Conservation (phyloP, 192 early-diverging fungal species). For the Coemansia sp. region DNA sequence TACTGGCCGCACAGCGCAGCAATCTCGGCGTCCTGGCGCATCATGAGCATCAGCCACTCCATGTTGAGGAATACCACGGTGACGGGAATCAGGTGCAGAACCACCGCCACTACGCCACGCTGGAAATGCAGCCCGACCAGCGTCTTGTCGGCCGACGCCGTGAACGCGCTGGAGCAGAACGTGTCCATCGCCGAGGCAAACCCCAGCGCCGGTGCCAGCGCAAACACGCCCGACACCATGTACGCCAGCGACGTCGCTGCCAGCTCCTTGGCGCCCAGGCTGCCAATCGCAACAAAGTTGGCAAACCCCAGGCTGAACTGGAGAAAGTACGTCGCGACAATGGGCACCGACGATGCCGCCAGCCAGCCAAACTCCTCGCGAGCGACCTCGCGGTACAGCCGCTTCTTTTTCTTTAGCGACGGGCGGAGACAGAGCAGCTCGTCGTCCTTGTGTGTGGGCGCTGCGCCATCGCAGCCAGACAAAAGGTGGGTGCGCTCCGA, state of each 20-base stretch:
- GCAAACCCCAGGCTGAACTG: constrained; percentile 65
- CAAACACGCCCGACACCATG: constrained; percentile 57
- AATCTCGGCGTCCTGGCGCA: constrained; percentile 74
- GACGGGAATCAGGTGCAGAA: constrained; percentile 68
- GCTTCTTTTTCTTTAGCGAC: constrained; percentile 26
- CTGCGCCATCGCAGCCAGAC: background rate
- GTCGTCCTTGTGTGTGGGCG: background rate
- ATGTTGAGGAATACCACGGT: constrained; percentile 67
- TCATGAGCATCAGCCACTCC: constrained; percentile 62
- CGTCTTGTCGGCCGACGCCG: constrained; percentile 61
- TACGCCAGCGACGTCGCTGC: constrained; percentile 71
- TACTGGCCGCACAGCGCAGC: constrained; percentile 68
- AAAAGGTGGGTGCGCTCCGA: background rate
- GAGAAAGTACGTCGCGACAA: constrained; percentile 23
- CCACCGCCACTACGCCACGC: constrained; percentile 75
- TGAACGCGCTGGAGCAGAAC: constrained; percentile 70
- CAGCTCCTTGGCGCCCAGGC: constrained; percentile 62
- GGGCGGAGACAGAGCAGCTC: background rate
- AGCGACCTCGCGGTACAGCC: constrained; percentile 18
- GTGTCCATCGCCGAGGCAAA: constrained; percentile 75
- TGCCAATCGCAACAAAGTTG: constrained; percentile 64
- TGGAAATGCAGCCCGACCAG: constrained; percentile 74
- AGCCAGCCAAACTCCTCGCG: constrained; percentile 28
- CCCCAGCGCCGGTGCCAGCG: constrained; percentile 67
- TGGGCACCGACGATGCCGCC: constrained; percentile 22